Base-by-base conservation (phyloP, 129 eudicot species). In the Artemisia tridentata region DNA sequence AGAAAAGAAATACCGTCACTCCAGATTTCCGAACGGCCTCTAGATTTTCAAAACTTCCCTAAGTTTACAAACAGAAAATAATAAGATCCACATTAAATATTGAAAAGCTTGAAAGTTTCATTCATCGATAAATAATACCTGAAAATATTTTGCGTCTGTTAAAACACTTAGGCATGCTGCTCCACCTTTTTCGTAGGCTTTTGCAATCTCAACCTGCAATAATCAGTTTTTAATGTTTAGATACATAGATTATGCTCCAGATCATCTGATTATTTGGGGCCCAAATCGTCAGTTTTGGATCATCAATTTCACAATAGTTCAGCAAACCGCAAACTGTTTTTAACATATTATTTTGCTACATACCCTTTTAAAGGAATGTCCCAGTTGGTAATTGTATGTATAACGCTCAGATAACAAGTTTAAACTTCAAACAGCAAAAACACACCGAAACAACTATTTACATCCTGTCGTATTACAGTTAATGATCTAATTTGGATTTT, bases 161-260 rank as follows among this genome's bases (percentile, higher is more conserved):
- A 85, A 72, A 65, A 93, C 97, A 76, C 96, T 89, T 16, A 93
- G 86, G 83, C 98, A 93, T 66, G 98, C 92, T 68, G 98, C 98
- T 76, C 98, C 98, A 73, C 98, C 98, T 82, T 85, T 93, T 73
- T 89, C 97, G 57, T 93, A 93, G 67, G 97, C 92, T 80, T 87
- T 87, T 63, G 98, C 98, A 67, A 93, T 87, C 70, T 87, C 86
- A 57, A 93, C 97, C 98, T 92, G 83, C 68, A 48, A 59, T 47
- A 46, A 59, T 60, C 51, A 15, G 59, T 60, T 45, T 58, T 50
- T 55, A 46, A 62, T 6, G 41, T 47, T 72, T 9, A 16, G 11
- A 25, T 21, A 58, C 13, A 43, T 31, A 14, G 41, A 41, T 43
- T 12, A 50, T 3, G 20, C 18, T 4, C 14, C 57, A 6, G 43